Percentiles rank a stretch among this genome's conserved stretches.
Evolutionary conservation across 768 basidiomycete species (phyloP).

Genomic region (Auricularia sp.): DNA sequence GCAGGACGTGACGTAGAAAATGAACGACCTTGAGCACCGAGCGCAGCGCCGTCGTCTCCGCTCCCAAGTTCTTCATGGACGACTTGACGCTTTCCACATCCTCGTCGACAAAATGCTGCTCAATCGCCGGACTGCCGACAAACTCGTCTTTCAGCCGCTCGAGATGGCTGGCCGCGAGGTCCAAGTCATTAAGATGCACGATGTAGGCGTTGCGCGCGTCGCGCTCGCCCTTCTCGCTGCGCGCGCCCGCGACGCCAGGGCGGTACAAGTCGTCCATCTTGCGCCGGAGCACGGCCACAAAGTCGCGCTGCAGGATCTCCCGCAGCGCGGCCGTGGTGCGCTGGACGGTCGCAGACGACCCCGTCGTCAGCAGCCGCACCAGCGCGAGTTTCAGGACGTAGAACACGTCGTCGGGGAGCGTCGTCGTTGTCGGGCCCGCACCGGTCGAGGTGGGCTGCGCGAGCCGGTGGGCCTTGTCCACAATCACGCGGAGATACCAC

Average conservation of each 20-base stretch:
- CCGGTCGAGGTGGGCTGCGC: slow-evolving; percentile 64
- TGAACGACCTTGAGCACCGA: slow-evolving; percentile 57
- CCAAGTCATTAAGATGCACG: slow-evolving; percentile 90
- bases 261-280: slow-evolving; percentile 87
- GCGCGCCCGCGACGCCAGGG: slow-evolving; percentile 27
- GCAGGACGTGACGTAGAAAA: neutral
- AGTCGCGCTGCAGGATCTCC: slow-evolving; percentile 75
- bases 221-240: slow-evolving; percentile 67
- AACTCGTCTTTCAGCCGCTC: slow-evolving; percentile 70
- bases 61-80: slow-evolving; percentile 39
- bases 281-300: slow-evolving; percentile 65
- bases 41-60: slow-evolving; percentile 54
- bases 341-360: slow-evolving; percentile 49
- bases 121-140: slow-evolving; percentile 38
- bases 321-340: slow-evolving; percentile 51
- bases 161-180: slow-evolving; percentile 81
- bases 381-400: slow-evolving; percentile 87
- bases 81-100: slow-evolving; percentile 44
- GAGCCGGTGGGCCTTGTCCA: slow-evolving; percentile 88
- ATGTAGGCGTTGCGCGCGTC: slow-evolving; percentile 76
- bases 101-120: slow-evolving; percentile 54
- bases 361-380: slow-evolving; percentile 66
- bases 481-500: slow-evolving; percentile 80
- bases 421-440: slow-evolving; percentile 47
- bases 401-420: slow-evolving; percentile 88